Evolutionary conservation across 306 rosid genomes (phyloP).

Genomic region (peach (Prunus persica)): Prunus_persica_NCBIv2 NC_034010.1:21744501-21745000

Average conservation of each 20-base stretch:
- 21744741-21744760: constrained; percentile 43
- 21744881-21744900: background rate
- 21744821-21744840: background rate
- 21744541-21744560: constrained; percentile 88
- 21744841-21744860: background rate
- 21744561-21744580: constrained; percentile 84
- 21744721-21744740: constrained; percentile 46
- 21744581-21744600: constrained; percentile 81
- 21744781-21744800: constrained; percentile 6
- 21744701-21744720: constrained; percentile 5
- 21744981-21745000: too few species aligned
- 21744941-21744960: too few species aligned
- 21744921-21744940: too few species aligned
- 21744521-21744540: constrained; percentile 44
- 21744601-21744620: constrained; percentile 62
- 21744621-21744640: constrained; percentile 48
- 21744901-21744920: background rate
- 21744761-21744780: constrained; percentile 40
- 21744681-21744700: constrained; percentile 47
- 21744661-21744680: constrained; percentile 41
- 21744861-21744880: background rate
- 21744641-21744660: constrained; percentile 81
- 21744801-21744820: background rate
- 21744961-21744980: too few species aligned
- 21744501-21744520: constrained; percentile 53